Evolutionary conservation across 1,284 basidiomycete genomes (phyloP).

Genomic region (Coniferiporia sulphurascens): DNA sequence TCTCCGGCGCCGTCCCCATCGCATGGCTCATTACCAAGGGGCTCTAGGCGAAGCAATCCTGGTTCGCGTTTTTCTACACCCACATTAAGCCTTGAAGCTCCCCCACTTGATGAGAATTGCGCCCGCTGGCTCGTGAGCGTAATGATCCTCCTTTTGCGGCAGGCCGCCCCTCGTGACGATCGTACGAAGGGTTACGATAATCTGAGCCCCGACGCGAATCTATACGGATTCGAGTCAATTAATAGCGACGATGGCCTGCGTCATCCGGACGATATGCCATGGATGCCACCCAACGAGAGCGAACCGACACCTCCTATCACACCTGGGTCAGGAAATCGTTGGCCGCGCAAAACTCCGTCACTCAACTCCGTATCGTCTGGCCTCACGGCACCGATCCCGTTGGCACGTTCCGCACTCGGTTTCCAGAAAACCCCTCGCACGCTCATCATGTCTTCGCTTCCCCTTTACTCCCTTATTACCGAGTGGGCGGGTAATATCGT

Average conservation of each 20-base stretch:
- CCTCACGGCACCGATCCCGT: slow-evolving; percentile 33
- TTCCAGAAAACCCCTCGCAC: slow-evolving; percentile 70
- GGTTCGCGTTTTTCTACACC: slow-evolving; percentile 25
- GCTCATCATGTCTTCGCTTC: slow-evolving; percentile 49
- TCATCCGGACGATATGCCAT: slow-evolving; percentile 18
- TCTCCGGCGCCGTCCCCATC: slow-evolving; percentile 13
- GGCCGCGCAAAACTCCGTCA: slow-evolving; percentile 36
- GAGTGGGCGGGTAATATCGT: slow-evolving; percentile 76
- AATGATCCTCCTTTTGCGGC: slow-evolving; percentile 77
- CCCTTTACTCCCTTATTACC: slow-evolving; percentile 57
- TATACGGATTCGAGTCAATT: slow-evolving; percentile 64
- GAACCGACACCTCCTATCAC: slow-evolving; percentile 21
- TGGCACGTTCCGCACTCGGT: slow-evolving; percentile 40
- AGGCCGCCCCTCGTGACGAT: slow-evolving; percentile 56
- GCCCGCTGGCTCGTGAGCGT: slow-evolving; percentile 84
- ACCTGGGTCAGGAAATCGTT: slow-evolving; percentile 17
- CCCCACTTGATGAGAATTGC: slow-evolving; percentile 79
- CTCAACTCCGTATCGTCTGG: slow-evolving; percentile 42
- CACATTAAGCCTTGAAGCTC: slow-evolving; percentile 53
- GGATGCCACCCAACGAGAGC: slow-evolving; percentile 17
- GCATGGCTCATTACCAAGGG: slow-evolving; percentile 1
- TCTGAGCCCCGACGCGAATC: slow-evolving; percentile 59
- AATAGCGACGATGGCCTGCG: slow-evolving; percentile 30
- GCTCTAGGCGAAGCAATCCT: slow-evolving; percentile 24
- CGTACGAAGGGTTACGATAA: slow-evolving; percentile 60